These are phyloP conservation scores for Entonaema liquescens DNA, from an alignment of 495 filamentous ascomycete genomes.

Conservation along the genomic window DNA sequence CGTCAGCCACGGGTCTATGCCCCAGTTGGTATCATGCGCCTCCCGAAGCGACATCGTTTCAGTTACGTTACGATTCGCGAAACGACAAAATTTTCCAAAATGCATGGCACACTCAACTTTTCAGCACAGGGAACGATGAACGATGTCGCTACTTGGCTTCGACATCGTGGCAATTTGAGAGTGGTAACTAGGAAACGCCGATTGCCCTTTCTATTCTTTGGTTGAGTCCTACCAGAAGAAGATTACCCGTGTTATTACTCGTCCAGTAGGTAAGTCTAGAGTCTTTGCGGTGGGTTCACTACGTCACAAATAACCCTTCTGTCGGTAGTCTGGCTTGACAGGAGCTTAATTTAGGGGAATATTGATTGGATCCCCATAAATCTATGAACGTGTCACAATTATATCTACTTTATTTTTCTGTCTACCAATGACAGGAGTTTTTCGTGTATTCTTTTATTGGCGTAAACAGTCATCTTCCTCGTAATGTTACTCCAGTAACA, in stretches of 20 bases:
- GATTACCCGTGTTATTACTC: neutral
- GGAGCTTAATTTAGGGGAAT: neutral
- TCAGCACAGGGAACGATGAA: neutral
- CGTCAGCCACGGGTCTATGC: neutral
- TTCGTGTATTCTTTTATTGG: neutral
- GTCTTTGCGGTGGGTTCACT: neutral
- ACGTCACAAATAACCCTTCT: neutral
- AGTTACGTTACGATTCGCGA: neutral
- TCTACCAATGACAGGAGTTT: neutral
- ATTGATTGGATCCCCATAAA: neutral
- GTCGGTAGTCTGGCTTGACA: neutral
- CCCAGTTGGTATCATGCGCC: neutral
- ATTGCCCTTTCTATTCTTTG: neutral
- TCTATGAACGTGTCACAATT: neutral
- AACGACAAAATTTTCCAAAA: neutral
- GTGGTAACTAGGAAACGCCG: neutral
- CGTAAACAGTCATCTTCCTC: neutral
- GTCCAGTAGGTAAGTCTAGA: neutral
- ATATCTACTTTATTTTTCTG: neutral
- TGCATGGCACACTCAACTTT: neutral
- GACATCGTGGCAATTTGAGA: neutral
- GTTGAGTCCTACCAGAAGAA: neutral
- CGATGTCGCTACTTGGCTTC: neutral
- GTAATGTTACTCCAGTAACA: slow-evolving; percentile 1
- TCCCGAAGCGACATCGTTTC: neutral